phyloP scores from a whole-genome alignment of 1,284 basidiomycete species.

The Malassezia sympodialis region DNA sequence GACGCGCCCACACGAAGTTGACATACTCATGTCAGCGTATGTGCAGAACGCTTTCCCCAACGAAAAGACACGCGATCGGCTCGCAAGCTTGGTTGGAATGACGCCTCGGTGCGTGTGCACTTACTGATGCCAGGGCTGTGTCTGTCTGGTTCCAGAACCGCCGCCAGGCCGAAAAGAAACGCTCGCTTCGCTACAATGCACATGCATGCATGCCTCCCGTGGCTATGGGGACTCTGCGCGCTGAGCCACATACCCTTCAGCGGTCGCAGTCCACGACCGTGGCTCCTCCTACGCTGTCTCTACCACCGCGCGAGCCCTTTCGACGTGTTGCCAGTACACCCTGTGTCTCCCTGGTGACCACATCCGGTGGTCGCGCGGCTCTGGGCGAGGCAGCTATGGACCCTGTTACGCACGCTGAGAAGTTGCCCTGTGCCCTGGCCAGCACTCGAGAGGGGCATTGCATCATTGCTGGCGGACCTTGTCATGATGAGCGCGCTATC shows the following conservation, averaged over 20 bases:
- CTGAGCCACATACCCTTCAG: not conserved
- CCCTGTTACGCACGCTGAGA: not conserved
- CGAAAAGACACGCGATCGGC: slow-evolving; percentile 30
- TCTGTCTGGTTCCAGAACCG: slow-evolving; percentile 47
- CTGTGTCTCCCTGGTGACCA: slow-evolving; percentile 26
- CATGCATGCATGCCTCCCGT: not conserved
- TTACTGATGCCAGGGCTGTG: slow-evolving; percentile 22
- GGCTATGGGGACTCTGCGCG: not conserved
- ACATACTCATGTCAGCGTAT: slow-evolving; percentile 32
- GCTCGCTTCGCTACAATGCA: slow-evolving; percentile 31
- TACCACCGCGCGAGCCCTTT: slow-evolving; percentile 22
- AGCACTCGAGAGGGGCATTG: slow-evolving; percentile 20
- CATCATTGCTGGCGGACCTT: slow-evolving; percentile 20
- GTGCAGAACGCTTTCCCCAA: slow-evolving; percentile 40
- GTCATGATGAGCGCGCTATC: slow-evolving; percentile 18
- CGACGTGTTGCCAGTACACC: slow-evolving; percentile 27
- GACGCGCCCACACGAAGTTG: slow-evolving; percentile 35
- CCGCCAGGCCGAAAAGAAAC: slow-evolving; percentile 44
- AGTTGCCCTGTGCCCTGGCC: not conserved
- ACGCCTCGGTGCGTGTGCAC: slow-evolving; percentile 26
- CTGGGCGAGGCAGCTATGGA: slow-evolving; percentile 17
- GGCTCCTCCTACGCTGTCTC: not conserved
- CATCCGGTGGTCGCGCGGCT: slow-evolving; percentile 26
- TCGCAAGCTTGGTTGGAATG: slow-evolving; percentile 36
- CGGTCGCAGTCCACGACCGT: not conserved